These are phyloP conservation scores for Stagonosporopsis vannaccii DNA, from an alignment of 2,329 filamentous ascomycete species.

Conservation along the genomic window DNA sequence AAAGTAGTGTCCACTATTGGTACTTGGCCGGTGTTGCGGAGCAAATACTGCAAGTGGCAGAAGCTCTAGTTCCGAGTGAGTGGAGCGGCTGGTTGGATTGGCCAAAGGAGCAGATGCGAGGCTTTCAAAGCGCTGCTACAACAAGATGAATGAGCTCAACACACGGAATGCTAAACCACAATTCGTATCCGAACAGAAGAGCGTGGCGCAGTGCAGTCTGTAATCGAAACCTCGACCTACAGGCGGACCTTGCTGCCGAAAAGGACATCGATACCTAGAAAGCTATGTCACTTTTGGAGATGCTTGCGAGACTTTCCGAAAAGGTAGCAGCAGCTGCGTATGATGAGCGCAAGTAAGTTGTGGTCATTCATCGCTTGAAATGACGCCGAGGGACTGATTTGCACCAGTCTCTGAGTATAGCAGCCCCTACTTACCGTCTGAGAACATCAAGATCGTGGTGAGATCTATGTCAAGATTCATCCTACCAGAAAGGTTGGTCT, in stretches of 20 bases:
- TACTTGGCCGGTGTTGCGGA: slow-evolving; percentile 36
- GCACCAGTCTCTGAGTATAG: background rate
- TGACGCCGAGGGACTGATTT: background rate
- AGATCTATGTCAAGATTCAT: too few species aligned
- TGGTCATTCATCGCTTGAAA: background rate
- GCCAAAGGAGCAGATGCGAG: slow-evolving; percentile 36
- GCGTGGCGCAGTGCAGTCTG: background rate
- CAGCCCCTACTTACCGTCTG: background rate
- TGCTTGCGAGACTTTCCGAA: slow-evolving; percentile 9
- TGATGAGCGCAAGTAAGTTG: background rate
- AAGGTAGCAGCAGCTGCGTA: background rate
- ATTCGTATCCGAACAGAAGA: background rate
- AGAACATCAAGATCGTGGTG: background rate
- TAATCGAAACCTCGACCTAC: background rate
- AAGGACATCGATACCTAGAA: background rate
- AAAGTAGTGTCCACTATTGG: slow-evolving; percentile 32
- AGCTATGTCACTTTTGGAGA: slow-evolving; percentile 4
- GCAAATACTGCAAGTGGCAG: slow-evolving; percentile 35
- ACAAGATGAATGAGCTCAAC: slow-evolving; percentile 9
- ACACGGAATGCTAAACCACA: background rate
- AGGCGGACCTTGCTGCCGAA: background rate
- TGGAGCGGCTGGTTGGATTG: slow-evolving; percentile 40
- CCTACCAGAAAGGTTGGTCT: too few species aligned
- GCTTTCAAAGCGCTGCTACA: background rate
- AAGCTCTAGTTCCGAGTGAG: slow-evolving; percentile 33